Conservation (phyloP, 2,329 filamentous ascomycete species). For the Fusarium zealandicum region DNA sequence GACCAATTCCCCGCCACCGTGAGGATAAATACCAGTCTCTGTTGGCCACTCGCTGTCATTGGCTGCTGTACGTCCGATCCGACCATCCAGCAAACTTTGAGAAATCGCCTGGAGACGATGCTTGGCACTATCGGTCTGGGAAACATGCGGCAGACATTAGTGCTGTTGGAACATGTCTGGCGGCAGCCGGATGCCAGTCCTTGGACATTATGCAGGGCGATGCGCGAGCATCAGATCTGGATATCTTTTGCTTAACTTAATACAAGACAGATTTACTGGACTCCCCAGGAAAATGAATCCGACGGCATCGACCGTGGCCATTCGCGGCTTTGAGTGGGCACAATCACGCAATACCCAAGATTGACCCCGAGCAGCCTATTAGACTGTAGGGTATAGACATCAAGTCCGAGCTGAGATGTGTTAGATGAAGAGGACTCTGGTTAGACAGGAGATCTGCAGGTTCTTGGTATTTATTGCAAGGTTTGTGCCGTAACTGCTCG, state of each 20-base stretch:
- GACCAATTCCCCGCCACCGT: constrained; percentile 43
- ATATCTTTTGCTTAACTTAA: constrained; percentile 61
- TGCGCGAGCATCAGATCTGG: constrained; percentile 56
- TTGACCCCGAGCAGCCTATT: too few species aligned
- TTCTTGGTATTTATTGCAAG: too few species aligned
- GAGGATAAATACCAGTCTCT: constrained; percentile 51
- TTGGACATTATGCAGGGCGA: constrained; percentile 54
- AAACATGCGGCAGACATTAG: constrained; percentile 54
- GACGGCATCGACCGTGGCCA: too few species aligned
- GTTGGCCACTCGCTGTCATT: constrained; percentile 50
- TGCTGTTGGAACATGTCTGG: constrained; percentile 54
- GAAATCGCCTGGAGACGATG: constrained; percentile 46
- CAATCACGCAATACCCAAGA: too few species aligned
- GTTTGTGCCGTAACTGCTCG: too few species aligned
- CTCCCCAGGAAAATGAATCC: too few species aligned
- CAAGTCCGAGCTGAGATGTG: too few species aligned
- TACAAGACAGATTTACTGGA: constrained; percentile 31
- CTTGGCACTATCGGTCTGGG: constrained; percentile 51
- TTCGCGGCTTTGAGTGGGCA: too few species aligned
- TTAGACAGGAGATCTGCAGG: too few species aligned
- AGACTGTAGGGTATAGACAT: too few species aligned
- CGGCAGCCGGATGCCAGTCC: constrained; percentile 46
- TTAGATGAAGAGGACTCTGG: too few species aligned
- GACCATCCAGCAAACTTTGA: constrained; percentile 47
- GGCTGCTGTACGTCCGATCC: constrained; percentile 48